Evolutionary conservation across 495 filamentous ascomycete species (phyloP).

Genomic region (Neurospora sp.): DNA sequence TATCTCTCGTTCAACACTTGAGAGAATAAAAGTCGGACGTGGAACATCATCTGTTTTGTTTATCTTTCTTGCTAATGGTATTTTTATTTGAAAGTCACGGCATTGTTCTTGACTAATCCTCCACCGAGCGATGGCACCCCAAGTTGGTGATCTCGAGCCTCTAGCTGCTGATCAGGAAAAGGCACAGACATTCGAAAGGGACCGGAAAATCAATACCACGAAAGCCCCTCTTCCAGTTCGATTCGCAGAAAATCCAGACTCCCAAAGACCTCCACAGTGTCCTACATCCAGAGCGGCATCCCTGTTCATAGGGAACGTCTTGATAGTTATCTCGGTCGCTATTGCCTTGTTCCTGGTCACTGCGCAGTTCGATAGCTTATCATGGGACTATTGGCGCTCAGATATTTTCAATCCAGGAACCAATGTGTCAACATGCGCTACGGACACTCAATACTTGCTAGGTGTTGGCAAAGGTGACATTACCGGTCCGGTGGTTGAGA

Average conservation of each 20-base stretch:
- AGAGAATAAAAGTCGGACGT: neutral
- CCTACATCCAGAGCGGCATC: neutral
- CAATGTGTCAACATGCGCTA: neutral
- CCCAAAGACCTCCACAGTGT: neutral
- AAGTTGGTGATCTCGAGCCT: neutral
- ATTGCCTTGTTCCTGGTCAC: neutral
- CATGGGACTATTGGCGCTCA: neutral
- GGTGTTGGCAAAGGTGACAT: conserved; percentile 93
- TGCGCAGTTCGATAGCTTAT: neutral
- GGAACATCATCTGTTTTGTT: neutral
- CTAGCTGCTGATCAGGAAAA: neutral
- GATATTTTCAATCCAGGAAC: neutral
- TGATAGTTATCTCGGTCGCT: neutral
- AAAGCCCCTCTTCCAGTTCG: neutral
- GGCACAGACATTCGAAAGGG: neutral
- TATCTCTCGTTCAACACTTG: neutral
- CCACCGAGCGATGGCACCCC: neutral
- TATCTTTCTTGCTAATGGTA: neutral
- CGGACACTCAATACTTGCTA: conserved; percentile 50
- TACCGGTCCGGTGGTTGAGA: conserved; percentile 88
- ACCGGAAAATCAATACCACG: neutral
- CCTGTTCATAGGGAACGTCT: neutral
- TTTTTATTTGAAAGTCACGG: neutral
- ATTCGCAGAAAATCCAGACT: neutral
- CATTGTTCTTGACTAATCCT: neutral